Evolutionary conservation across 306 rosid species (phyloP).

Genomic region (Rosa persica): DNA sequence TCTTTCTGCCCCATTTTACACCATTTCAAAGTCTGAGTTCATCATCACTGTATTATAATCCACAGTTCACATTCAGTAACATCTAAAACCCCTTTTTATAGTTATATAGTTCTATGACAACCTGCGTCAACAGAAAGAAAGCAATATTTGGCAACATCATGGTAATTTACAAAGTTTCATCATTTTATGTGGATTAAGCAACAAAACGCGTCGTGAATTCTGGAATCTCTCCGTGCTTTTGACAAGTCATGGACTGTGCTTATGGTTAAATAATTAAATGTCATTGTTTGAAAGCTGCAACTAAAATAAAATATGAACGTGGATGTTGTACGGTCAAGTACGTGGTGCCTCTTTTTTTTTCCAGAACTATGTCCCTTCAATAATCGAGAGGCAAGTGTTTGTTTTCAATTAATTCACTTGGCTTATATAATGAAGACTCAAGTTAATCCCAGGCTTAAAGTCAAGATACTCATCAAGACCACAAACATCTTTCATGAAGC

Average conservation of each 20-base stretch:
- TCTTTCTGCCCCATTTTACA: slow-evolving; percentile 2
- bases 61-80: neutral
- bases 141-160: neutral
- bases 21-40: slow-evolving; percentile 12
- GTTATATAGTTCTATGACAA: neutral
- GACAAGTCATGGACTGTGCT: neutral
- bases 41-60: neutral
- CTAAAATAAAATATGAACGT: neutral
- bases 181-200: neutral
- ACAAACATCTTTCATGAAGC: neutral
- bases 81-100: neutral
- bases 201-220: neutral
- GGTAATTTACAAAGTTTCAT: neutral
- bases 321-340: slow-evolving; percentile 19
- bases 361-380: neutral
- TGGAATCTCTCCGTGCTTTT: neutral
- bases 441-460: neutral
- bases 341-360: neutral
- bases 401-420: neutral
- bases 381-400: neutral
- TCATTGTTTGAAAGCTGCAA: neutral
- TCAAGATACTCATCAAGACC: neutral
- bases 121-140: neutral
- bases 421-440: neutral
- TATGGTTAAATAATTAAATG: neutral